These are phyloP conservation scores for Berkeleyomyces rouxiae DNA, from an alignment of 2,329 filamentous ascomycete genomes.

Conservation along the genomic window DNA sequence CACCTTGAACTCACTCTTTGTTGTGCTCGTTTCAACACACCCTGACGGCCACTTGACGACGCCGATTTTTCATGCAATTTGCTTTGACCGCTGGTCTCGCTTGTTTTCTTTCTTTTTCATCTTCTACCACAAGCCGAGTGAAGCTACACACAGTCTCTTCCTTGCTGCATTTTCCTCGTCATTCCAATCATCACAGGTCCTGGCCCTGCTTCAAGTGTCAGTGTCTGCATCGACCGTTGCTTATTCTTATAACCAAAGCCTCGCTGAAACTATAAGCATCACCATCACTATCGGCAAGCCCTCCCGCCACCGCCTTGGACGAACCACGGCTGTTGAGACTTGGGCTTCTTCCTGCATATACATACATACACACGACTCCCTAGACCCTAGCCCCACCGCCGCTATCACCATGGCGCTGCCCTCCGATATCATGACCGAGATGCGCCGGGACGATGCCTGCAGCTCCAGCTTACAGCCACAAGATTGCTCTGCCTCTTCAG, in stretches of 20 bases:
- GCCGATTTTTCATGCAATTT: background rate
- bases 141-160: background rate
- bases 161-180: background rate
- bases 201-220: too few species aligned
- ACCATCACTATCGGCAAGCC: background rate
- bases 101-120: conserved; percentile 1
- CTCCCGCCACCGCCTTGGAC: background rate
- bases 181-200: background rate
- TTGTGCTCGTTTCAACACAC: background rate
- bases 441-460: conserved; percentile 7
- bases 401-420: conserved; percentile 4
- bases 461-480: conserved; percentile 8
- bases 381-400: background rate
- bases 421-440: conserved; percentile 1
- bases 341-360: background rate
- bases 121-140: background rate
- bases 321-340: background rate
- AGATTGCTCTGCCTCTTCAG: background rate
- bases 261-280: background rate
- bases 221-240: too few species aligned
- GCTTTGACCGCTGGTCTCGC: background rate
- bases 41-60: background rate
- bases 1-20: background rate
- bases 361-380: background rate
- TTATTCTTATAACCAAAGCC: background rate